A percentile compares a stretch with the other conserved stretches of the same genome.
These are phyloP conservation scores for Yamadazyma taylorii DNA, from an alignment of 1,139 yeast genomes.

Conservation along the genomic window DNA sequence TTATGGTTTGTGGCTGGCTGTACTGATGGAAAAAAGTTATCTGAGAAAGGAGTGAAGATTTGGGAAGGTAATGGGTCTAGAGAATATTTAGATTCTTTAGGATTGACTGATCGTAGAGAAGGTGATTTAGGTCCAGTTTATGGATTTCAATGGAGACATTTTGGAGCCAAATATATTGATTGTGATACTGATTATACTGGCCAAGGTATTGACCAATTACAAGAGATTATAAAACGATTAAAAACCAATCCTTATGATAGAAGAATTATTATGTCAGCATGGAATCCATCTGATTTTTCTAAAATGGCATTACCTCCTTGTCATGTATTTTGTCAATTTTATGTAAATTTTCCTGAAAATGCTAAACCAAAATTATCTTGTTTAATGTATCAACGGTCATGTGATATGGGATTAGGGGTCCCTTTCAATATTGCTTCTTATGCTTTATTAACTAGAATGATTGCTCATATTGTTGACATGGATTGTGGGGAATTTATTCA, in stretches of 20 bases:
- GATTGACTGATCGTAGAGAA: constrained; percentile 75
- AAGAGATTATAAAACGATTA: constrained; percentile 73
- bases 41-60: constrained; percentile 84
- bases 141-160: constrained; percentile 99
- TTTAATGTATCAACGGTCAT: constrained; percentile 91
- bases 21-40: constrained; percentile 79
- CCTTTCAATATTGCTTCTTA: constrained; percentile 98
- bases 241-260: constrained; percentile 91
- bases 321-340: constrained; percentile 94
- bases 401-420: constrained; percentile 98
- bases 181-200: constrained; percentile 87
- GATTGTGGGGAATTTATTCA: constrained; percentile 95
- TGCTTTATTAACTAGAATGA: constrained; percentile 88
- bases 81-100: constrained; percentile 81
- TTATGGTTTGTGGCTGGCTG: constrained; percentile 91
- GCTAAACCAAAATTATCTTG: constrained; percentile 74
- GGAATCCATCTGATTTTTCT: constrained; percentile 96
- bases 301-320: constrained; percentile 98
- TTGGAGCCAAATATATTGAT: constrained; percentile 86
- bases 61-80: constrained; percentile 99
- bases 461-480: constrained; percentile 91
- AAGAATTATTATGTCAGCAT: constrained; percentile 90
- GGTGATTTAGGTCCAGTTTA: constrained; percentile 98
- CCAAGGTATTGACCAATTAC: constrained; percentile 87
- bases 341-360: constrained; percentile 72